Conservation (phyloP, 352 stramenopile genomes). For the Phytophthora niederhauseri region DNA sequence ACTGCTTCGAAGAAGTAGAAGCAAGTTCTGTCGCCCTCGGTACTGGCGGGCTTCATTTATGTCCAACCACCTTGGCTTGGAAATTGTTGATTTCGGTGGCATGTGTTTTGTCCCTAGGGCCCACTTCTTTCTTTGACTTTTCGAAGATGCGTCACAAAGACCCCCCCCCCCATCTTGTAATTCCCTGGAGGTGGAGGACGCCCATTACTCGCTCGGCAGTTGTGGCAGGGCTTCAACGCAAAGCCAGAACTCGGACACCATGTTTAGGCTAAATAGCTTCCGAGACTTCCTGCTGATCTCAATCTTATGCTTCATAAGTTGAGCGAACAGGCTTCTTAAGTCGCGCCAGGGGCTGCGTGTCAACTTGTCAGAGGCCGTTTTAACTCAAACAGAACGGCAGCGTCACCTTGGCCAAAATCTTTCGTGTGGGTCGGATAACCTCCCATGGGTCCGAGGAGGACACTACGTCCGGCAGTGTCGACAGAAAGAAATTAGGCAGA, state of each 20-base stretch:
- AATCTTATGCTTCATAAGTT: slow-evolving; percentile 16
- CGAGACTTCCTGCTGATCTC: slow-evolving; percentile 22
- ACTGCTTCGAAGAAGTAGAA: slow-evolving; percentile 15
- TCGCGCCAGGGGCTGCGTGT: background rate
- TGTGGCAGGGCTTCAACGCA: slow-evolving; percentile 10
- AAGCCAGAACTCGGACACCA: slow-evolving; percentile 10
- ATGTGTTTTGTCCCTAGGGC: background rate
- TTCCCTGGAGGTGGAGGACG: slow-evolving; percentile 8
- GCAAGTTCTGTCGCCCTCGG: background rate
- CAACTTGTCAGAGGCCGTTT: background rate
- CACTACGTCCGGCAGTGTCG: slow-evolving; percentile 9
- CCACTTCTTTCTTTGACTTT: slow-evolving; percentile 17
- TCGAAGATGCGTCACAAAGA: slow-evolving; percentile 6
- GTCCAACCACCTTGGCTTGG: background rate
- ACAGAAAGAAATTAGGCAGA: slow-evolving; percentile 17
- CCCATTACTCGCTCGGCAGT: slow-evolving; percentile 23
- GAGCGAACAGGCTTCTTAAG: background rate
- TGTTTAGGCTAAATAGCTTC: background rate
- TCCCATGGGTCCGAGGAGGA: slow-evolving; percentile 21
- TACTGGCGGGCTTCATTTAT: background rate
- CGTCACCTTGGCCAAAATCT: slow-evolving; percentile 9
- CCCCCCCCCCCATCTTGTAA: slow-evolving; percentile 14
- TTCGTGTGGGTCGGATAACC: slow-evolving; percentile 13
- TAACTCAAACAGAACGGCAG: slow-evolving; percentile 5
- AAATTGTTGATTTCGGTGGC: slow-evolving; percentile 12